A percentile compares a stretch with the other conserved stretches of the same genome.
Conservation (phyloP, 2,329 filamentous ascomycete species). For the Lachnellula suecica region DNA sequence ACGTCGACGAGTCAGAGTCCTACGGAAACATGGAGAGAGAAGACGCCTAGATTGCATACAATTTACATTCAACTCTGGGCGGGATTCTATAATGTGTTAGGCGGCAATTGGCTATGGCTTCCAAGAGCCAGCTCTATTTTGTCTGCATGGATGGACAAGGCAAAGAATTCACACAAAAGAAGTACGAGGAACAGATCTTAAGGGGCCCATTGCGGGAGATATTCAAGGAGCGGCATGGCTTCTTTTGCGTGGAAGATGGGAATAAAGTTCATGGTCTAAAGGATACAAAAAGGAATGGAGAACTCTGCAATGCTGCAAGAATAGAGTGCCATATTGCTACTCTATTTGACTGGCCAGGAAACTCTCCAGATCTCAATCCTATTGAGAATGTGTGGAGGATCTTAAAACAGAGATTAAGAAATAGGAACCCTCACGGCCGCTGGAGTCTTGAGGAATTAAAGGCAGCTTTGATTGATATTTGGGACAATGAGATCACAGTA, state of each 20-base stretch:
- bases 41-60: no score
- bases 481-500: conserved; percentile 12
- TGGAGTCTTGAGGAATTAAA: conserved; percentile 9
- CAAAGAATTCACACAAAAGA: no score
- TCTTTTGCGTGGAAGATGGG: conserved; percentile 11
- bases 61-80: no score
- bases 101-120: no score
- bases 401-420: conserved; percentile 9
- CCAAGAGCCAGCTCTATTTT: no score
- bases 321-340: conserved; percentile 10
- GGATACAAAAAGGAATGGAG: conserved; percentile 12
- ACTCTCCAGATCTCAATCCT: conserved; percentile 12
- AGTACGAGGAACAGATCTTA: no score
- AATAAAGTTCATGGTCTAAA: conserved; percentile 12
- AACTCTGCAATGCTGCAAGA: conserved; percentile 12
- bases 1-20: no score
- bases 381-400: conserved; percentile 15
- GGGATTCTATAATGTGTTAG: no score
- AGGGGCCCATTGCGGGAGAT: no score
- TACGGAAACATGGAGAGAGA: no score
- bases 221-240: no score
- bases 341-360: conserved; percentile 11
- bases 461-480: conserved; percentile 11
- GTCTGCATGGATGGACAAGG: no score
- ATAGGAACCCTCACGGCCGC: conserved; percentile 6